These are phyloP conservation scores for Hansenula sp. DNA, from an alignment of 1,139 yeast species.

Conservation along the genomic window DNA sequence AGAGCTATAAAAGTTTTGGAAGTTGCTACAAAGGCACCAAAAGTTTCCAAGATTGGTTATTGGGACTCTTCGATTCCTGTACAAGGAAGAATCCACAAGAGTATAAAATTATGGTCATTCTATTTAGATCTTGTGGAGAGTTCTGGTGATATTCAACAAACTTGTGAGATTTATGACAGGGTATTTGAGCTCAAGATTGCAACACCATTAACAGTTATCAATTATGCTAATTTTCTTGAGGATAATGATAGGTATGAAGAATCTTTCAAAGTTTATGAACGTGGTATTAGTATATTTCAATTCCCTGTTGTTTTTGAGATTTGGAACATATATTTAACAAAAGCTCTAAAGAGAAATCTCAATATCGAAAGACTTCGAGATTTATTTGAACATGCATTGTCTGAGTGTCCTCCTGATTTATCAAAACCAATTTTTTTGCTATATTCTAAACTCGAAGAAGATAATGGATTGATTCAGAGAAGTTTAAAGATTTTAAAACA, in stretches of 20 bases:
- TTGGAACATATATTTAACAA: conserved; percentile 66
- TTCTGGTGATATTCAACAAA: conserved; percentile 36
- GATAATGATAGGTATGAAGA: conserved; percentile 43
- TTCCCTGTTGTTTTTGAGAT: conserved; percentile 65
- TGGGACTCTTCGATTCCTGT: conserved; percentile 38
- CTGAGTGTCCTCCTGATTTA: conserved; percentile 43
- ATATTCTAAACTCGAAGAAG: conserved; percentile 62
- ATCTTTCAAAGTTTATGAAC: conserved; percentile 62
- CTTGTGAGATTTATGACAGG: conserved; percentile 51
- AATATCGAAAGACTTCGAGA: conserved; percentile 62
- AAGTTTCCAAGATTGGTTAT: conserved; percentile 13
- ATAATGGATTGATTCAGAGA: conserved; percentile 38
- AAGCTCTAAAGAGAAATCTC: conserved; percentile 37
- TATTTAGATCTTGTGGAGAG: conserved; percentile 74
- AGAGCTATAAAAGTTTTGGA: conserved; percentile 52
- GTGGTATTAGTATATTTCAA: conserved; percentile 56
- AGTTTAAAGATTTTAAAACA: conserved; percentile 39
- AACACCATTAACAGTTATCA: conserved; percentile 62
- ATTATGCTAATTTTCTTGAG: conserved; percentile 62
- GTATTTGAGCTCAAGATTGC: conserved; percentile 62
- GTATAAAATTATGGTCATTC: conserved; percentile 64
- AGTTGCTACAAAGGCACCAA: conserved; percentile 36
- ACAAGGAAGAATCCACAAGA: conserved; percentile 56
- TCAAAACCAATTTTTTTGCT: conserved; percentile 45
- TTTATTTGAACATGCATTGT: conserved; percentile 61